These are phyloP conservation scores for Sphagnum contortum DNA, from an alignment of 225 moss, liverwort and hornwort species.

Conservation along the genomic window DNA sequence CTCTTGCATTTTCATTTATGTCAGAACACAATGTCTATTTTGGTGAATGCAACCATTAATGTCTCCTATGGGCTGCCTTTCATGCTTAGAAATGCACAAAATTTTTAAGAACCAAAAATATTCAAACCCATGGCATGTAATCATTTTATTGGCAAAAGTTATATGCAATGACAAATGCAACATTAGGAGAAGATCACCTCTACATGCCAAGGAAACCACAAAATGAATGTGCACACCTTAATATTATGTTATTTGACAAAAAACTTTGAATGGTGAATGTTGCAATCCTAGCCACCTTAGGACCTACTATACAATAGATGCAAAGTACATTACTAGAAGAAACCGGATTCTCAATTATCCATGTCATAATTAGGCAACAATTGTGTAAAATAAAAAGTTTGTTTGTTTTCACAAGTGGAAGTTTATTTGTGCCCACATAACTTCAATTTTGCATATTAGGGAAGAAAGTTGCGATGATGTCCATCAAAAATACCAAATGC, in stretches of 20 bases:
- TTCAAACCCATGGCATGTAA: no score
- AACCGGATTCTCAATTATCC: no score
- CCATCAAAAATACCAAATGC: constrained; percentile 65
- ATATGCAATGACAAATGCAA: no score
- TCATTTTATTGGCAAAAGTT: no score
- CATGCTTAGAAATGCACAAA: no score
- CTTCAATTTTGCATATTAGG: neutral
- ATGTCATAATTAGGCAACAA: no score
- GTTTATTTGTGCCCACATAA: neutral
- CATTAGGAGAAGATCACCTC: no score
- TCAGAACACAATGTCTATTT: constrained; percentile 44
- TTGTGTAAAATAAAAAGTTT: no score
- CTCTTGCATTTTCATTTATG: constrained; percentile 37
- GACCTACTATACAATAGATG: constrained; percentile 17
- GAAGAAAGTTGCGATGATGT: constrained; percentile 31
- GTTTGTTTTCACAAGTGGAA: no score
- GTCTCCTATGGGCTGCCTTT: constrained; percentile 40
- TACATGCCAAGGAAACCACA: no score
- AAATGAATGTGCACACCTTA: constrained; percentile 11
- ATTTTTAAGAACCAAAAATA: no score
- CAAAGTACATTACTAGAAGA: no score
- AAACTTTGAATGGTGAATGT: constrained; percentile 44
- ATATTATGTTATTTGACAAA: constrained; percentile 29
- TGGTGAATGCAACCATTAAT: constrained; percentile 30
- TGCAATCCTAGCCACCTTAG: constrained; percentile 60